Conservation (phyloP, 305 asterid genomes). For the Fraxinus velutina region DNA sequence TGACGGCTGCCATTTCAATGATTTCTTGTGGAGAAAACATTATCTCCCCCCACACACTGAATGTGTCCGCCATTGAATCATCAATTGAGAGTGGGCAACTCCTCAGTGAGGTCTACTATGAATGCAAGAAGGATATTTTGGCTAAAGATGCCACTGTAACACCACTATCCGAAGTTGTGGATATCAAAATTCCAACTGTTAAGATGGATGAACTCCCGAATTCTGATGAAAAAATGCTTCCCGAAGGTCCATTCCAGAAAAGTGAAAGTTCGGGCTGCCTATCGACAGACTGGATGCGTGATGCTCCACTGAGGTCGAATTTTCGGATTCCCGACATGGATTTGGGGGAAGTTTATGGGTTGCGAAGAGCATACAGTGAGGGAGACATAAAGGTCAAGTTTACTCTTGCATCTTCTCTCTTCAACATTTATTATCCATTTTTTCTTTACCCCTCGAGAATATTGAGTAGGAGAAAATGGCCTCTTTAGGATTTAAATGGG, state of each 20-base stretch:
- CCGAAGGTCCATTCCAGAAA: slow-evolving; percentile 54
- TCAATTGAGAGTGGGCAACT: slow-evolving; percentile 71
- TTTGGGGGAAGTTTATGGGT: slow-evolving; percentile 65
- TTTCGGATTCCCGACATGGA: slow-evolving; percentile 70
- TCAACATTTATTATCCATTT: slow-evolving; percentile 1
- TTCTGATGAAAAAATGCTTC: slow-evolving; percentile 35
- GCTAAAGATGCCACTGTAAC: slow-evolving; percentile 75
- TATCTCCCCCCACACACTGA: slow-evolving; percentile 57
- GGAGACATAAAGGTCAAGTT: slow-evolving; percentile 84
- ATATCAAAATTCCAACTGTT: slow-evolving; percentile 41
- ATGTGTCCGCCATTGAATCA: slow-evolving; percentile 65
- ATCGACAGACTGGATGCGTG: slow-evolving; percentile 52
- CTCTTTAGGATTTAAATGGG: not conserved
- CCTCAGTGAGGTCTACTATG: slow-evolving; percentile 78
- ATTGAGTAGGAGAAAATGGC: not conserved
- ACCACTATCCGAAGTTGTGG: slow-evolving; percentile 51
- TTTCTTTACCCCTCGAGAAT: not conserved
- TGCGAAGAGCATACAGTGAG: slow-evolving; percentile 92
- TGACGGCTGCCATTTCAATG: slow-evolving; percentile 87
- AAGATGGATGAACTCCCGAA: slow-evolving; percentile 34
- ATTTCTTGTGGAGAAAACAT: slow-evolving; percentile 76
- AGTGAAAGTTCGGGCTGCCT: slow-evolving; percentile 66
- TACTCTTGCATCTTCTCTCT: slow-evolving; percentile 2
- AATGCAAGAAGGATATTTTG: slow-evolving; percentile 83
- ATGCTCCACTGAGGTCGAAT: slow-evolving; percentile 53